These are phyloP conservation scores for Citrus trifoliata DNA, from an alignment of 345 rosid species.

Conservation along the genomic window DNA sequence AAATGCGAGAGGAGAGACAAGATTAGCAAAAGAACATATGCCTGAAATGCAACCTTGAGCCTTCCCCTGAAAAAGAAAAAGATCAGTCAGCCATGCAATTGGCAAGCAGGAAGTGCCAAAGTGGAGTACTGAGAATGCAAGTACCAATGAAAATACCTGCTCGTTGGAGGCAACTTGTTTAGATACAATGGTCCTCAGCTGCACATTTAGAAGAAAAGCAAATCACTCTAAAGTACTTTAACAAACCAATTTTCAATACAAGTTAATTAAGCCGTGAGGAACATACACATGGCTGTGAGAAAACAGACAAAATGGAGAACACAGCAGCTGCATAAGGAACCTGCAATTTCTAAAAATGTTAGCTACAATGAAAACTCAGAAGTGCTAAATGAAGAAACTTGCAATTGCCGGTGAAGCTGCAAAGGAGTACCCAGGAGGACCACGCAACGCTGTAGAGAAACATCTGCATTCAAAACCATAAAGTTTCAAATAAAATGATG, in stretches of 20 bases:
- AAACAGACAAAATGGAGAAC: constrained; percentile 55
- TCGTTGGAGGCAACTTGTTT: constrained; percentile 78
- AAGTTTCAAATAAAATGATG: not conserved
- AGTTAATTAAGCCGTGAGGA: constrained; percentile 3
- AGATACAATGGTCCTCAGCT: constrained; percentile 88
- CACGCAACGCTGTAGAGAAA: constrained; percentile 79
- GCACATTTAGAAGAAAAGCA: constrained; percentile 3
- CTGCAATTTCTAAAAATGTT: constrained; percentile 34
- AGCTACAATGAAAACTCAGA: constrained; percentile 6
- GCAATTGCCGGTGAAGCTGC: not conserved
- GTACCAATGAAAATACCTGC: constrained; percentile 44
- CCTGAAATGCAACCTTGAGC: constrained; percentile 92
- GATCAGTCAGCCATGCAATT: not conserved
- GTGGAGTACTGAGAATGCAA: not conserved
- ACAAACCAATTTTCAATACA: not conserved
- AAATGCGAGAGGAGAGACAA: constrained; percentile 69
- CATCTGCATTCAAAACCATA: constrained; percentile 49
- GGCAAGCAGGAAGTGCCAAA: not conserved
- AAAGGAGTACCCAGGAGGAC: constrained; percentile 68
- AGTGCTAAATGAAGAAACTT: not conserved
- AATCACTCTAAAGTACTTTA: not conserved
- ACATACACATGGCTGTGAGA: constrained; percentile 80
- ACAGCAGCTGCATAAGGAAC: constrained; percentile 80
- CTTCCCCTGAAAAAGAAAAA: constrained; percentile 56
- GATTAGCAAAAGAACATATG: constrained; percentile 65